These are phyloP conservation scores for Brachypodium distachyon DNA, from an alignment of 202 grass and related monocot species.

Conservation along the genomic window DNA sequence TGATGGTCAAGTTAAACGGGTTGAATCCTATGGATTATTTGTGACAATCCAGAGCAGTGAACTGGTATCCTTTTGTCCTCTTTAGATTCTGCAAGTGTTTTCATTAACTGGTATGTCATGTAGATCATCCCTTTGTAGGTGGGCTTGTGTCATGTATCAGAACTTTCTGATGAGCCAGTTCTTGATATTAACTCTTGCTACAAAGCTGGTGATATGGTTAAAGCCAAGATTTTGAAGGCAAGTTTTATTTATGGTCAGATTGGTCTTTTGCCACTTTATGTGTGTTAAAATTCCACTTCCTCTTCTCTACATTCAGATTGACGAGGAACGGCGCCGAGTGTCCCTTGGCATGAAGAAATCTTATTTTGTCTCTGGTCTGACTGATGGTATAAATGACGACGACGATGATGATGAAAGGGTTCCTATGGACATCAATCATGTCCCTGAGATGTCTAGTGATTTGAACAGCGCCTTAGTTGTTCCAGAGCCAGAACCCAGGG, in stretches of 20 bases:
- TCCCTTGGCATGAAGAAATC: constrained; percentile 89
- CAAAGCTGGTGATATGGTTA: constrained; percentile 69
- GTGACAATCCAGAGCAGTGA: constrained; percentile 57
- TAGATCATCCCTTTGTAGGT: constrained; percentile 52
- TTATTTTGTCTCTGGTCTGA: constrained; percentile 39
- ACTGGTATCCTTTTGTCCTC: constrained; percentile 41
- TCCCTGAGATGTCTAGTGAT: background rate
- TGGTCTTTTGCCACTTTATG: background rate
- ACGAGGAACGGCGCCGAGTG: constrained; percentile 56
- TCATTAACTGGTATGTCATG: background rate
- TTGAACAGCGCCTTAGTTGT: constrained; percentile 24
- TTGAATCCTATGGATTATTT: constrained; percentile 87
- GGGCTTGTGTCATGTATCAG: constrained; percentile 89
- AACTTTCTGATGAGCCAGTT: constrained; percentile 81
- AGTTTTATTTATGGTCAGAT: background rate
- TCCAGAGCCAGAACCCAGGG: constrained; percentile 26
- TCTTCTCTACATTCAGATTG: constrained; percentile 41
- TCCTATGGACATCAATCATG: constrained; percentile 19
- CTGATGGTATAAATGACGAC: constrained; percentile 23
- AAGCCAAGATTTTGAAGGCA: constrained; percentile 86
- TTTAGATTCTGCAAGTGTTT: background rate
- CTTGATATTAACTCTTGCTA: constrained; percentile 58
- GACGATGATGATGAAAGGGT: constrained; percentile 15
- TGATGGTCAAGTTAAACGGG: constrained; percentile 71
- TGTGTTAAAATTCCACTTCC: background rate